Percentiles rank a stretch among this genome's conserved stretches.
phyloP scores from a whole-genome alignment of 169 alveolate genomes.

The Perkinsus olseni region DNA sequence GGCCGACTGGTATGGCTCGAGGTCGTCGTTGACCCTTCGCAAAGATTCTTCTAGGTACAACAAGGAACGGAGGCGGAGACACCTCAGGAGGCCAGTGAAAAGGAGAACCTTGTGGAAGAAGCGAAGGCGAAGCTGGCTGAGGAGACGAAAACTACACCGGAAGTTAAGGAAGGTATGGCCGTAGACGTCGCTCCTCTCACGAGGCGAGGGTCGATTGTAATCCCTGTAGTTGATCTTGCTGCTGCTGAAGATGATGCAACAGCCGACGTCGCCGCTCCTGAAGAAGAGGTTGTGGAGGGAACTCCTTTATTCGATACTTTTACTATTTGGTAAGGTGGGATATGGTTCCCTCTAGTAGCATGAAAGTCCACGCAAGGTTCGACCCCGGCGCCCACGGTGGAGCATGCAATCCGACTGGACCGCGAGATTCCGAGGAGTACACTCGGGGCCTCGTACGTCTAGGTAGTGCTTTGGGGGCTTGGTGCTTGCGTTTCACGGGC shows the following conservation, averaged over 20 bases:
- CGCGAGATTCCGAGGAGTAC: background rate
- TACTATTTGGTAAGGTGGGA: background rate
- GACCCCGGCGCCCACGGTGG: background rate
- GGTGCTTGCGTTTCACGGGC: no score
- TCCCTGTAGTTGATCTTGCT: background rate
- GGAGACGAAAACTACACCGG: no score
- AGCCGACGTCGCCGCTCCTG: background rate
- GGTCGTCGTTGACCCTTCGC: no score
- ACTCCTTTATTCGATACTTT: background rate
- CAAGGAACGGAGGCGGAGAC: background rate
- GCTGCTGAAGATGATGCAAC: background rate
- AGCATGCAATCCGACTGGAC: background rate
- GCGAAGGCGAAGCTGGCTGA: no score
- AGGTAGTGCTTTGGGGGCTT: no score
- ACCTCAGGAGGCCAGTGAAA: background rate
- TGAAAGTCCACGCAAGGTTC: background rate
- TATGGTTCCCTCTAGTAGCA: no score
- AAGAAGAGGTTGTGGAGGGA: background rate
- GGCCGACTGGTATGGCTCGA: background rate
- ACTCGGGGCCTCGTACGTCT: background rate
- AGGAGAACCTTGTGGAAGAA: background rate
- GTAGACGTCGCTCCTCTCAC: no score
- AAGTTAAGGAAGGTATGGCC: background rate
- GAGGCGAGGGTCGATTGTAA: no score
- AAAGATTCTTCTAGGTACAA: background rate